These are phyloP conservation scores for Protomyces arabidopsidicola DNA, from an alignment of 1,139 yeast species.

Conservation along the genomic window DNA sequence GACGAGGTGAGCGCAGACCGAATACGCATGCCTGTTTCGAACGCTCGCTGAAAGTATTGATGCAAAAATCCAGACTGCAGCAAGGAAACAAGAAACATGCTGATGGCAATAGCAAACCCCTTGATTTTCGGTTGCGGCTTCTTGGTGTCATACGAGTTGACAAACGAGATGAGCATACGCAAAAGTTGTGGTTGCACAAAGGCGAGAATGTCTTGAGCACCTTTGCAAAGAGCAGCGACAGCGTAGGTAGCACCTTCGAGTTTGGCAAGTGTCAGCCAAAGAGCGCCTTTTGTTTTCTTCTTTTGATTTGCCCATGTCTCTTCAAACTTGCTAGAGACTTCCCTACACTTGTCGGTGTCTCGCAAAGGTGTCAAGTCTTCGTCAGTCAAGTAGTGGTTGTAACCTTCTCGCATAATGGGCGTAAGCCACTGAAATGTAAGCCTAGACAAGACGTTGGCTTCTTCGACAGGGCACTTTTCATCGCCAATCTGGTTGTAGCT, in stretches of 20 bases:
- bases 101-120: constrained; percentile 76
- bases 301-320: constrained; percentile 57
- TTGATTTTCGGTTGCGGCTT: constrained; percentile 55
- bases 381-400: constrained; percentile 64
- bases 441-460: constrained; percentile 76
- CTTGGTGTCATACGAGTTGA: constrained; percentile 57
- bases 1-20: constrained; percentile 74
- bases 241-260: constrained; percentile 70
- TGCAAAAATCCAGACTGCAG: constrained; percentile 81
- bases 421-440: constrained; percentile 90
- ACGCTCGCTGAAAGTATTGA: constrained; percentile 86
- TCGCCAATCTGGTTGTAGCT: constrained; percentile 34
- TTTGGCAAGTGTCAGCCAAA: constrained; percentile 55
- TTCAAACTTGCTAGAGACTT: constrained; percentile 59
- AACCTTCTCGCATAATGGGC: constrained; percentile 80
- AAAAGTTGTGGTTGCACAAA: constrained; percentile 87
- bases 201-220: constrained; percentile 70
- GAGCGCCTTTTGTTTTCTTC: constrained; percentile 55
- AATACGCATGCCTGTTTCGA: constrained; percentile 85
- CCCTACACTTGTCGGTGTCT: constrained; percentile 51
- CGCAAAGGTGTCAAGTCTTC: constrained; percentile 81
- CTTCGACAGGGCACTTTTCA: constrained; percentile 67
- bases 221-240: constrained; percentile 73
- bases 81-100: constrained; percentile 79
- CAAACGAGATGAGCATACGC: constrained; percentile 70